Base-by-base conservation (phyloP, 2,329 filamentous ascomycete genomes). In the Leptographium flavum region DNA sequence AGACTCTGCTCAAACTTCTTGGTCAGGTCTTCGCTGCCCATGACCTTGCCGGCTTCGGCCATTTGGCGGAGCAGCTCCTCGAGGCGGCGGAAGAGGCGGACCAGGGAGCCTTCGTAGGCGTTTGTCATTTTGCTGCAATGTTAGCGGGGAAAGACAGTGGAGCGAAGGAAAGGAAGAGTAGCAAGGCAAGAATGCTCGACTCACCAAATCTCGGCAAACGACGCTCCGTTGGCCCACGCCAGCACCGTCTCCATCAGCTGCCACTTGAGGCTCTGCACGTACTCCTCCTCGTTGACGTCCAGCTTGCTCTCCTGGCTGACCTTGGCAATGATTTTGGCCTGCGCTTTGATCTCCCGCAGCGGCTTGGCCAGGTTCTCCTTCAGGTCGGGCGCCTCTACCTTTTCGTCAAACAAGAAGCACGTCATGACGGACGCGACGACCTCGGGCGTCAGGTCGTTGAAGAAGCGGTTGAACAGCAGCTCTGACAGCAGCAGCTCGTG, bases 361-460 rank as follows among this genome's bases (percentile, higher is more conserved):
- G 87, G 86, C 66, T 93, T 93, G 46, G 78, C 75, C 28, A 96
- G 72, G 50, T 94, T 85, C 54, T 95, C 87, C 56, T 82, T 83
- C 41, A 95, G 69, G 14, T 78, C 73, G 3, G 77, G 68, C 13
- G 88, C 79, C 55, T 90, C 83, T 40, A 85, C 80, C 70, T 93
- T 94, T 66, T 98, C 92, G 58, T 98, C 93, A 54, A 96, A 95
- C 52, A 98, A 92, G 66, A 98, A 96, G 58, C 86, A 88, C 55
- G 86, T 93, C 48, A 98, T 72, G 6, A 88, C 78, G 0, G 90
- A 76, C 1, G 92, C 92, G 55, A 82, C 85, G 53, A 90, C 75
- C 61, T 96, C 90, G 0, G 92, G 87, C 0, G 80, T 80, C 37
- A 96, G 69, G 58, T 95, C 88, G 60, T 96, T 98, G 74, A 98